These are phyloP conservation scores for Citrus sp. DNA, from an alignment of 345 rosid species.

Conservation along the genomic window DNA sequence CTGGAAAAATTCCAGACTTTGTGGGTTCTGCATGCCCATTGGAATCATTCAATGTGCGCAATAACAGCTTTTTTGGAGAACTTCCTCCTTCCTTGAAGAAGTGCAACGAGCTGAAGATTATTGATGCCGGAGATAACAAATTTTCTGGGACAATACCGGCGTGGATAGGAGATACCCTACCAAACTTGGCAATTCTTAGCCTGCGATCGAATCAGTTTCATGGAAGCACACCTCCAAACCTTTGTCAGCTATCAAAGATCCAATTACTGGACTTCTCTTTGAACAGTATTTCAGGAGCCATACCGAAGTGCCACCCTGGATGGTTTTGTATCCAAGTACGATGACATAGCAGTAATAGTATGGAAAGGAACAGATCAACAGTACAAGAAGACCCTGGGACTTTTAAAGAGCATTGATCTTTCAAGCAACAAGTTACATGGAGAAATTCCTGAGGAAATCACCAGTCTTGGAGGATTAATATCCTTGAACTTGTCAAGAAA, in stretches of 20 bases:
- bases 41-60: slow-evolving; percentile 6
- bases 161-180: slow-evolving; percentile 17
- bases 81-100: slow-evolving; percentile 17
- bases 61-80: slow-evolving; percentile 18
- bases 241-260: background rate
- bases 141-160: slow-evolving; percentile 19
- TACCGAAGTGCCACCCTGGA: background rate
- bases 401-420: background rate
- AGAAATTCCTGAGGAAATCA: background rate
- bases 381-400: background rate
- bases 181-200: slow-evolving; percentile 4
- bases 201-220: slow-evolving; percentile 22
- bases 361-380: background rate
- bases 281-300: slow-evolving; percentile 3
- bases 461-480: background rate
- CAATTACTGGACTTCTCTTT: slow-evolving; percentile 4
- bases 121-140: slow-evolving; percentile 16
- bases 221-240: slow-evolving; percentile 2
- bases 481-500: background rate
- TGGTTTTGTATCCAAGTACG: background rate
- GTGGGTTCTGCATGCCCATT: background rate
- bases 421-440: background rate
- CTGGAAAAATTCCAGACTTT: slow-evolving; percentile 14
- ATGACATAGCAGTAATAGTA: background rate
- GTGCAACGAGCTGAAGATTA: background rate